phyloP scores from a whole-genome alignment of 495 filamentous ascomycete species.

The Penicillium arizonense region DNA sequence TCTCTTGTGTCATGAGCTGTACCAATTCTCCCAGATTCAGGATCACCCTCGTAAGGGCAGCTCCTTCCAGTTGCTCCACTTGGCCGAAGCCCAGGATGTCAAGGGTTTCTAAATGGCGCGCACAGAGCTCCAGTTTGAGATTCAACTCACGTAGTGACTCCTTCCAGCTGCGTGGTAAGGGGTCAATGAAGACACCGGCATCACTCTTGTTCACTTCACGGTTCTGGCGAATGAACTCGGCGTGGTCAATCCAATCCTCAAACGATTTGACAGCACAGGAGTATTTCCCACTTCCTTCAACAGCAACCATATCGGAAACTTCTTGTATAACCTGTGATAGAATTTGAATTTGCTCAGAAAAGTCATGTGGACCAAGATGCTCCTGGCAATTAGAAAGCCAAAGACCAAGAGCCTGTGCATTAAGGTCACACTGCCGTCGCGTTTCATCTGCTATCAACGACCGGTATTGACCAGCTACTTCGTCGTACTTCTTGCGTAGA shows the following conservation, averaged over 20 bases:
- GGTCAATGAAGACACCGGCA: slow-evolving; percentile 38
- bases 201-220: slow-evolving; percentile 16
- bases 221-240: slow-evolving; percentile 29
- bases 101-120: slow-evolving; percentile 35
- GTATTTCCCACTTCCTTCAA: slow-evolving; percentile 31
- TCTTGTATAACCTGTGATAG: slow-evolving; percentile 46
- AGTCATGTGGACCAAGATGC: slow-evolving; percentile 25
- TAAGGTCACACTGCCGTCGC: slow-evolving; percentile 37
- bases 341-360: slow-evolving; percentile 41
- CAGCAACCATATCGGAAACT: slow-evolving; percentile 30
- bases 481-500: slow-evolving; percentile 40
- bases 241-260: slow-evolving; percentile 43
- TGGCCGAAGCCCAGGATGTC: slow-evolving; percentile 38
- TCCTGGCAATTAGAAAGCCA: slow-evolving; percentile 40
- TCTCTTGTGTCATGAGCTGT: slow-evolving; percentile 42
- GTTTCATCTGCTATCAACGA: slow-evolving; percentile 35
- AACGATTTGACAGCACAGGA: slow-evolving; percentile 32
- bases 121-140: slow-evolving; percentile 39
- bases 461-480: slow-evolving; percentile 35
- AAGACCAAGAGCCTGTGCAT: slow-evolving; percentile 34
- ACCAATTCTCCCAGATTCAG: slow-evolving; percentile 31
- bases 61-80: slow-evolving; percentile 27
- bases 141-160: slow-evolving; percentile 35
- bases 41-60: slow-evolving; percentile 34
- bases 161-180: slow-evolving; percentile 42